Evolutionary conservation across 2,329 filamentous ascomycete genomes (phyloP), one percentile per base, ranked within the genome.

Genomic region (Allantophomopsis lycopodina): DNA sequence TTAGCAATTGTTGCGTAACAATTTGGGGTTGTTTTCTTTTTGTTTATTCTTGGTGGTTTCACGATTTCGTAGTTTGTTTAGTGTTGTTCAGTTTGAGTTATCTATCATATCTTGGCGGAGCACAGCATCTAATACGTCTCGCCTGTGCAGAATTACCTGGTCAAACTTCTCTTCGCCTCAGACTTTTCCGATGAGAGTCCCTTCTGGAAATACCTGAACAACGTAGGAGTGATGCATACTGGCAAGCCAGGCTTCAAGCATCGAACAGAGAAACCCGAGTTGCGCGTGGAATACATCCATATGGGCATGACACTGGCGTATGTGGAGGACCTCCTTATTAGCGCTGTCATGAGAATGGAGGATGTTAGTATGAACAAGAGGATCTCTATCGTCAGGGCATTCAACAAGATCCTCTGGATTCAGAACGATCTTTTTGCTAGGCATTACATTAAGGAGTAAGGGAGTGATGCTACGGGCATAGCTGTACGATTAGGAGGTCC

Each of bases 341-440:
- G 87, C 54, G 83, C 83, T 13, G 76, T 89, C 38, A 69, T 89
- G 37, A 79, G 71, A 3, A 71, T 54, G 43, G 45, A 48, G 37
- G 70, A 71, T 2, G 64, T 91, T 31, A 66, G 70, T 31, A 66
- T 83, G 50, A 65, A 68, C 42, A 71, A 72, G 58, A 88, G 88
- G 61, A 77, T 81, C 14, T 78, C 73, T 16, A 68, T 89, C 4
- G 69, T 88, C 36, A 83, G 80, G 55, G 83, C 84, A 1, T 65
- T 89, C 16, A 76, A 76, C 45, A 89, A 91, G 57, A 77, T 89
- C 18, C 79, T 89, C 47, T 89, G 83, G 83, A 87, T 89, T 48
- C 84, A 89, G 59, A 89, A 89, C 54, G 83, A 89, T 57, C 66
- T 89, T 21, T 83, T 89, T 56, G 80, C 83, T n/a, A 83, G 81